Percentiles rank a stretch among this genome's conserved stretches.
Evolutionary conservation across 306 rosid genomes (phyloP).

Genomic region (Vigna trinervia): DNA sequence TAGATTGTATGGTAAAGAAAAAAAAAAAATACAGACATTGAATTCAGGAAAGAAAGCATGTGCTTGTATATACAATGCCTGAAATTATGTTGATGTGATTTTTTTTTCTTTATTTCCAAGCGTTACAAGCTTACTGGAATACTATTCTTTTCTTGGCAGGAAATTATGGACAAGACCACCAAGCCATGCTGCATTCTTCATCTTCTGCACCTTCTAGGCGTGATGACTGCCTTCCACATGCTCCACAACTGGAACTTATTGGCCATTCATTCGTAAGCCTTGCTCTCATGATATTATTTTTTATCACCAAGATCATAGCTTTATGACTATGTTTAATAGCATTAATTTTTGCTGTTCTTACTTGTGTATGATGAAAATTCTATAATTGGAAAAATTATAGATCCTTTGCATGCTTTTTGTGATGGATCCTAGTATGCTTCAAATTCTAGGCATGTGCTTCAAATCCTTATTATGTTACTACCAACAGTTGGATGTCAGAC

Average conservation of each 20-base stretch:
- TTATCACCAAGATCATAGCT: constrained; percentile 1
- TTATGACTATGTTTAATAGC: constrained; percentile 3
- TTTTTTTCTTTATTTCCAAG: not conserved
- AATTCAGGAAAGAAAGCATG: not conserved
- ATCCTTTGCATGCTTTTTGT: constrained; percentile 25
- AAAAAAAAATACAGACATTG: not conserved
- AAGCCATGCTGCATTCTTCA: constrained; percentile 52
- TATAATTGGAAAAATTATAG: constrained; percentile 1
- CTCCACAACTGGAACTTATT: constrained; percentile 80
- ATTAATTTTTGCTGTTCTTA: not conserved
- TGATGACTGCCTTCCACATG: constrained; percentile 58
- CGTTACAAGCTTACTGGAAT: constrained; percentile 22
- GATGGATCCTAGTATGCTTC: constrained; percentile 32
- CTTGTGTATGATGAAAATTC: constrained; percentile 11
- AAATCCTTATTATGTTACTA: constrained; percentile 76
- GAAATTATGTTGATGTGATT: not conserved
- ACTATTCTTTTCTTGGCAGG: constrained; percentile 44
- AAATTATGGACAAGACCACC: constrained; percentile 61
- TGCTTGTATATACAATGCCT: constrained; percentile 3
- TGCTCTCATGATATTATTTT: not conserved
- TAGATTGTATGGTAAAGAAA: constrained; percentile 6
- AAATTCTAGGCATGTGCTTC: constrained; percentile 69
- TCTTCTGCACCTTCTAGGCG: constrained; percentile 50
- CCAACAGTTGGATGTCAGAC: constrained; percentile 63
- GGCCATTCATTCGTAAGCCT: constrained; percentile 83